Base-by-base conservation (phyloP, 2,329 filamentous ascomycete species). In the Periconia macrospinosa region DNA sequence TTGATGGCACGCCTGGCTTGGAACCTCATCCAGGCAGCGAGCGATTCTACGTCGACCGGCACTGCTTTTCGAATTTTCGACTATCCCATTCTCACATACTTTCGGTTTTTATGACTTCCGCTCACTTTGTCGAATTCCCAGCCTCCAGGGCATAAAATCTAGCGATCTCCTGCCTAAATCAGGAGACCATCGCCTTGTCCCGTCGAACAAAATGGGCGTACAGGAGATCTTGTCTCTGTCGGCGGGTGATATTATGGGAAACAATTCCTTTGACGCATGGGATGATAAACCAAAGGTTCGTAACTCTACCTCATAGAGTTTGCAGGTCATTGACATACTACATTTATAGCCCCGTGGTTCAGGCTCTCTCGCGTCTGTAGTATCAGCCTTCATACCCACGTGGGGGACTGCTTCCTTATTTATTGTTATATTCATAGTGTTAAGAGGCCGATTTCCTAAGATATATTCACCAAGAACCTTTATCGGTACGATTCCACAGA, bases 391-490 rank as follows among this genome's bases (percentile, higher is more conserved):
- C 45, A 54, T 74, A 11, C 71, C 71, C 15, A 73, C 70, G 23
- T 66, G 64, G 42, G 30, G 58, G 3, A 66, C 67, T 30, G 71
- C 71, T 7, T 50, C 56, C 17, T 40, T 73, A 15, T 72, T 71
- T 49, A 60, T 71, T 13, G 50, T 53, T 20, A 56, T 59, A 14
- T 80, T 80, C 61, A 58, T 75, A n/a, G 30, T 76, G 15, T 69
- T 80, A 49, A 67, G 78, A 37, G 70, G 68, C 33, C 68, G 66
- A 45, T 79, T 77, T 55, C 76, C 73, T 18, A 75, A 77, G 41
- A 73, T 77, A 48, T 79, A 79, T 59, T 69, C 69, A 37, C 77
- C 78, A 6, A 66, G 77, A 52, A 78, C 77, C 1, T 79, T 74
- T 54, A 65, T 80, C 18, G 73, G 73, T n/a, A 77, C 72, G 9